Evolutionary conservation across 176 grass and related monocot genomes (phyloP).

Genomic region (Oryza glaberrima): DNA sequence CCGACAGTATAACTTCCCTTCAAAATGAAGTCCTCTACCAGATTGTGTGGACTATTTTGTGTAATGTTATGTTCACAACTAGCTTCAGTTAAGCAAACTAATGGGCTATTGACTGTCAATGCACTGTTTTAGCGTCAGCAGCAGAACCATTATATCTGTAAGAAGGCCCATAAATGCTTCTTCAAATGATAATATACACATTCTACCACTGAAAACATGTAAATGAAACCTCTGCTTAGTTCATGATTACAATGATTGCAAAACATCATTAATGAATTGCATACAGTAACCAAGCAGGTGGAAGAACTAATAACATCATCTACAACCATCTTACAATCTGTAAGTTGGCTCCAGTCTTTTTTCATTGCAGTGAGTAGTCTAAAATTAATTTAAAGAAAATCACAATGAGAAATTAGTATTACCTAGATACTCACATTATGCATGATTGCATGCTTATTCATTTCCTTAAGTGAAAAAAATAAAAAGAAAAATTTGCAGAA

Average conservation of each 20-base stretch:
- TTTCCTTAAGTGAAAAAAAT: constrained; percentile 2
- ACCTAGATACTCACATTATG: background rate
- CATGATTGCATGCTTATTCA: background rate
- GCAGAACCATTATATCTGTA: constrained; percentile 16
- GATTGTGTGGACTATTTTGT: background rate
- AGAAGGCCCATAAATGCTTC: constrained; percentile 8
- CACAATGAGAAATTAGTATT: background rate
- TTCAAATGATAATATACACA: background rate
- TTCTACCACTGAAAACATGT: background rate
- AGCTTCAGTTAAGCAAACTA: constrained; percentile 37
- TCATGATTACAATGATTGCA: background rate
- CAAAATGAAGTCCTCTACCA: background rate
- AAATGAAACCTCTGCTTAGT: constrained; percentile 23
- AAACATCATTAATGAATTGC: background rate
- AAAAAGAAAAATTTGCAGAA: background rate
- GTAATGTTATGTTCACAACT: background rate
- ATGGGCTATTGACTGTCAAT: background rate
- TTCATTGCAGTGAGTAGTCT: background rate
- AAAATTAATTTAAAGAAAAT: background rate
- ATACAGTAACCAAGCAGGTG: background rate
- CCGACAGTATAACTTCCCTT: background rate
- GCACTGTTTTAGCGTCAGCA: constrained; percentile 11
- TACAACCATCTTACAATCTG: constrained; percentile 1
- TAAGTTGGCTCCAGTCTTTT: background rate
- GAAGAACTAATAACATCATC: constrained; percentile 10